phyloP scores from a whole-genome alignment of 2,329 filamentous ascomycete species.

The Alternaria longipes region DNA sequence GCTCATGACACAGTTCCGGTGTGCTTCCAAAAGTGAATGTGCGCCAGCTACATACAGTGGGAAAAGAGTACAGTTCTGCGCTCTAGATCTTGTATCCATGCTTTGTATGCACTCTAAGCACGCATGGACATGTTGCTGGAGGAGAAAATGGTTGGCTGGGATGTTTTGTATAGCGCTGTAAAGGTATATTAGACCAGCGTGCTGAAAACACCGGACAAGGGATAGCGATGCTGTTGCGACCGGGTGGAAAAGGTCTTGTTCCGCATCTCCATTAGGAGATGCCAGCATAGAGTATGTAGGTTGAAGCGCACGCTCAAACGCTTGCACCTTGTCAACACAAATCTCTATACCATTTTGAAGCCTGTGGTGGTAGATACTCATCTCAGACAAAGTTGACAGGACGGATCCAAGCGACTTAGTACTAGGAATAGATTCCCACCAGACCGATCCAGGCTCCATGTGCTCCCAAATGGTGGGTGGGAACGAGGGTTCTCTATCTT shows the following conservation, averaged over 20 bases:
- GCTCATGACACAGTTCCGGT: slow-evolving; percentile 9
- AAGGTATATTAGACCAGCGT: slow-evolving; percentile 25
- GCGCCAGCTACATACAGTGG: slow-evolving; percentile 26
- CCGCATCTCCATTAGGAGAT: not conserved
- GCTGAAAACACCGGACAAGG: slow-evolving; percentile 23
- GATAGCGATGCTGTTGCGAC: slow-evolving; percentile 9
- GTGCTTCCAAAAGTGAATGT: slow-evolving; percentile 13
- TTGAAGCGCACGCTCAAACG: slow-evolving; percentile 12
- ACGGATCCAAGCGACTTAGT: slow-evolving; percentile 14
- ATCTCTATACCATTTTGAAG: not conserved
- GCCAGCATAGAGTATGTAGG: slow-evolving; percentile 8
- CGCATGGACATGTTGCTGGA: slow-evolving; percentile 26
- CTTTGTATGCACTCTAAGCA: slow-evolving; percentile 24
- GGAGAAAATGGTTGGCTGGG: slow-evolving; percentile 16
- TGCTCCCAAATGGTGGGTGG: slow-evolving; percentile 17
- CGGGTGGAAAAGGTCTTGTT: not conserved
- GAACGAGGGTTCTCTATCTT: slow-evolving; percentile 19
- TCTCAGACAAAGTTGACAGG: slow-evolving; percentile 10
- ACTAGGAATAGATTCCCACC: slow-evolving; percentile 18
- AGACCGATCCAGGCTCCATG: slow-evolving; percentile 21
- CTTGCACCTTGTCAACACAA: slow-evolving; percentile 7
- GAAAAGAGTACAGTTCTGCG: slow-evolving; percentile 26
- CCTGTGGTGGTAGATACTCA: slow-evolving; percentile 17
- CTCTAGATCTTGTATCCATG: slow-evolving; percentile 19
- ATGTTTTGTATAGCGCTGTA: slow-evolving; percentile 25